These are phyloP conservation scores for Chalciporus sphaerocephalus DNA, from an alignment of 768 basidiomycete species.

Conservation along the genomic window DNA sequence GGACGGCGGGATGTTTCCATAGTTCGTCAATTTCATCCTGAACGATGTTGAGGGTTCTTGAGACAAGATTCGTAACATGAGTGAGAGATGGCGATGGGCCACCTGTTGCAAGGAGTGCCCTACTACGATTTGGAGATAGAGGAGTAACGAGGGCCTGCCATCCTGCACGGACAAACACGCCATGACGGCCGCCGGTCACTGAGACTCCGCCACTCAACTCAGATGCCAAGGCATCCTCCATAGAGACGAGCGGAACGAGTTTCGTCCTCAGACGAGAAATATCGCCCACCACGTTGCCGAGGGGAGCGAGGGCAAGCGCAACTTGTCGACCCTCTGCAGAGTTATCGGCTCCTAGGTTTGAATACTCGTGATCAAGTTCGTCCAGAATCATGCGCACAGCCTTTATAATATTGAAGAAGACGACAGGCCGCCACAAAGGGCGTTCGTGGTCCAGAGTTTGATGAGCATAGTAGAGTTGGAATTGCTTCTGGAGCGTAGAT, in stretches of 20 bases:
- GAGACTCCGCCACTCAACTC: constrained; percentile 65
- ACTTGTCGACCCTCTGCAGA: constrained; percentile 31
- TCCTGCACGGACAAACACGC: constrained; percentile 65
- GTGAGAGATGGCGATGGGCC: constrained; percentile 29
- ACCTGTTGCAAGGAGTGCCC: constrained; percentile 35
- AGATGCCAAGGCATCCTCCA: constrained; percentile 64
- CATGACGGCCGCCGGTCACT: constrained; percentile 54
- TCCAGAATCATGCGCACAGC: constrained; percentile 71
- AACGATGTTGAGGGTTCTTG: constrained; percentile 47
- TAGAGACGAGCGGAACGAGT: constrained; percentile 59
- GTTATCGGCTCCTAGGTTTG: constrained; percentile 27
- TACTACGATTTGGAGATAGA: constrained; percentile 38
- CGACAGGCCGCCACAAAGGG: constrained; percentile 71
- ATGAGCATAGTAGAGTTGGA: constrained; percentile 76
- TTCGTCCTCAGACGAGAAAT: constrained; percentile 50
- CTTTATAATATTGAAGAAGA: constrained; percentile 81
- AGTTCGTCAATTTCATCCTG: constrained; percentile 55
- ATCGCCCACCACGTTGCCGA: constrained; percentile 38
- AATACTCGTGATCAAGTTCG: constrained; percentile 60
- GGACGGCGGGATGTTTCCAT: constrained; percentile 69
- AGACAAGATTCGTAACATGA: constrained; percentile 50
- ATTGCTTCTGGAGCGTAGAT: constrained; percentile 81
- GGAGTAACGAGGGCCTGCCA: constrained; percentile 61
- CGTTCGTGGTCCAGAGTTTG: constrained; percentile 66
- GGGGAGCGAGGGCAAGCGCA: constrained; percentile 29